Evolutionary conservation across 176 grass and related monocot species (phyloP), one percentile per base, ranked within the genome.

Genomic region (Avena sativa): DNA sequence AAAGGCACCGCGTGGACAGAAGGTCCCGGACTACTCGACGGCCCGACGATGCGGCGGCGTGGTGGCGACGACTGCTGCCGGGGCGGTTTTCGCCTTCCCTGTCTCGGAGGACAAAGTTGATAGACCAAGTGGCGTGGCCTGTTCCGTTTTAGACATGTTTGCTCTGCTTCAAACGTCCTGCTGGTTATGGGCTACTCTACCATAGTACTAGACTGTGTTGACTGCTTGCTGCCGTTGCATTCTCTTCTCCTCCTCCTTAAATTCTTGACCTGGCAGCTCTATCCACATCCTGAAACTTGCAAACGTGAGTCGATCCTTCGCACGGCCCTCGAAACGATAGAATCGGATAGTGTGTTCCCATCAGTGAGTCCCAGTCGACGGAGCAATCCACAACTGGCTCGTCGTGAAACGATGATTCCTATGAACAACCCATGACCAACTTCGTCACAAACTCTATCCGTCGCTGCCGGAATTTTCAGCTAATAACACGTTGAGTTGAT

Each of bases 31-130:
- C 28, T 15, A 16, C 28, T 15, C 46, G 43, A 14, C 20, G 16
- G 9, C 16, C 20, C 58, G 61, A 19, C 32, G 81, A 89, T 80
- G 82, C 82, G 87, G 82, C 82, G 87, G 67, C 87, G 76, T 74
- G 87, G 23, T 46, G 82, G n/a, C 56, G 81, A 53, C 75, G 53
- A 79, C 26, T 15, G 70, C 28, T 28, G 79, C 9, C 11, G 25
- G 26, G 53, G 61, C 81, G 74, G 81, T 26, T 61, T 44, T 21
- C 43, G 14, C 60, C 4, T 66, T 62, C 79, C 23, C 25, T 17
- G 76, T 11, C 76, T 21, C 2, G 60, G 13, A 47, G 78, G 56
- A 80, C 34, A 63, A 19, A 55, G 25, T 26, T 0, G n/a, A 61
- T 2, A 57, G 0, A 23, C 10, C 20, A 21, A 20, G 58, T 21